phyloP scores from a whole-genome alignment of 306 rosid species.

The Citrullus amarus region DNA sequence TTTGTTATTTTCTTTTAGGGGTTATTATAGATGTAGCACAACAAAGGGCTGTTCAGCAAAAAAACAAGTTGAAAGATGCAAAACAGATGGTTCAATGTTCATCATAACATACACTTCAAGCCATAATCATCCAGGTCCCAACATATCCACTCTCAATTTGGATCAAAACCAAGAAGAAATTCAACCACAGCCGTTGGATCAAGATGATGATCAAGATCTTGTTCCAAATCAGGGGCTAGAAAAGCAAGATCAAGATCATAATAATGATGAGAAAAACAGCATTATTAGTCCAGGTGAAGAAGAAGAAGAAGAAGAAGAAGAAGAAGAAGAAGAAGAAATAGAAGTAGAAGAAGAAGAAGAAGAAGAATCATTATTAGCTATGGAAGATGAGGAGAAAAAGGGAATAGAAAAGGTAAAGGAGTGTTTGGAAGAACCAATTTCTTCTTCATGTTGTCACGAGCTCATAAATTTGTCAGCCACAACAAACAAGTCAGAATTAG shows the following conservation, averaged over 20 bases:
- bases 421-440: not conserved
- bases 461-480: not conserved
- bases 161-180: slow-evolving; percentile 18
- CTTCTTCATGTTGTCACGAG: slow-evolving; percentile 10
- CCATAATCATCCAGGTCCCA: slow-evolving; percentile 78
- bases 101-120: slow-evolving; percentile 63
- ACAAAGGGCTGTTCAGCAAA: slow-evolving; percentile 90
- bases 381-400: not conserved
- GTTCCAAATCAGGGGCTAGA: slow-evolving; percentile 12
- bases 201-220: not conserved
- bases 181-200: slow-evolving; percentile 19
- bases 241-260: slow-evolving; percentile 7
- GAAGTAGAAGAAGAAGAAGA: not conserved
- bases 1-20: slow-evolving; percentile 26
- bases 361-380: not conserved
- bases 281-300: slow-evolving; percentile 2
- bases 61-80: slow-evolving; percentile 90
- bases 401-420: not conserved
- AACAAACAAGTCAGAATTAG: slow-evolving; percentile 18
- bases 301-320: slow-evolving; percentile 22
- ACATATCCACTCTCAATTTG: slow-evolving; percentile 19
- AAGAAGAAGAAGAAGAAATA: not conserved
- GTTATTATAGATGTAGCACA: slow-evolving; percentile 82
- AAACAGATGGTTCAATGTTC: slow-evolving; percentile 69
- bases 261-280: not conserved